Conservation (phyloP, 768 basidiomycete genomes). For the Pleurotus eryngii region DNA sequence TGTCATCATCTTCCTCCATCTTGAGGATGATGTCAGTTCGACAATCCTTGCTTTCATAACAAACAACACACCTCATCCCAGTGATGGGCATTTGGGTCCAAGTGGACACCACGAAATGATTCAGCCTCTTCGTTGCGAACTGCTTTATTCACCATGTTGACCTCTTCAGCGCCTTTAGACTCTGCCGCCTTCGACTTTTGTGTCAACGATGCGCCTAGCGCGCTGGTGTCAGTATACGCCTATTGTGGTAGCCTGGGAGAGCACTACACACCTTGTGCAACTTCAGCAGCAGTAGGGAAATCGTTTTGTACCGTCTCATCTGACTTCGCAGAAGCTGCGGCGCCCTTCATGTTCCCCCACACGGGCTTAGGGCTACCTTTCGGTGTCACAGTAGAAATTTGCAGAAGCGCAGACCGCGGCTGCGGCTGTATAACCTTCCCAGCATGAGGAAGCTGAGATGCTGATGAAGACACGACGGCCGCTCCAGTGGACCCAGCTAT, state of each 20-base stretch:
- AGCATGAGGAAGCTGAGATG: constrained; percentile 51
- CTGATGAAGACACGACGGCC: constrained; percentile 27
- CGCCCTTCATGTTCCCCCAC: constrained; percentile 64
- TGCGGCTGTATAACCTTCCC: constrained; percentile 72
- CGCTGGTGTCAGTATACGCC: constrained; percentile 13
- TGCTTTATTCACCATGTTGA: constrained; percentile 53
- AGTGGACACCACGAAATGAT: constrained; percentile 90
- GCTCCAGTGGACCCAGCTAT: constrained; percentile 34
- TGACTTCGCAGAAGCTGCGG: constrained; percentile 28
- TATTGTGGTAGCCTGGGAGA: constrained; percentile 8
- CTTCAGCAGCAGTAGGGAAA: constrained; percentile 97
- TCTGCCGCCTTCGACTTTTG: constrained; percentile 35
- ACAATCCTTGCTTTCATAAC: constrained; percentile 8
- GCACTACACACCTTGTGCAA: constrained; percentile 67
- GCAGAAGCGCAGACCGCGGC: constrained; percentile 39
- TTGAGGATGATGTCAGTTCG: constrained; percentile 21
- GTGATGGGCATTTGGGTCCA: constrained; percentile 91
- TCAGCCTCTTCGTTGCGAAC: constrained; percentile 80
- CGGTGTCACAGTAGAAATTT: constrained; percentile 13
- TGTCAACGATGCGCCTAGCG: constrained; percentile 21
- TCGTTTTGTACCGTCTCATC: constrained; percentile 55
- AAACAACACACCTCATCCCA: constrained; percentile 88
- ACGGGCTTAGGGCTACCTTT: constrained; percentile 46
- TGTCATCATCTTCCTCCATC: constrained; percentile 93
- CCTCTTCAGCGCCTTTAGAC: constrained; percentile 47